These are phyloP conservation scores for Colletotrichum liriopes DNA, from an alignment of 2,329 filamentous ascomycete genomes.

Conservation along the genomic window DNA sequence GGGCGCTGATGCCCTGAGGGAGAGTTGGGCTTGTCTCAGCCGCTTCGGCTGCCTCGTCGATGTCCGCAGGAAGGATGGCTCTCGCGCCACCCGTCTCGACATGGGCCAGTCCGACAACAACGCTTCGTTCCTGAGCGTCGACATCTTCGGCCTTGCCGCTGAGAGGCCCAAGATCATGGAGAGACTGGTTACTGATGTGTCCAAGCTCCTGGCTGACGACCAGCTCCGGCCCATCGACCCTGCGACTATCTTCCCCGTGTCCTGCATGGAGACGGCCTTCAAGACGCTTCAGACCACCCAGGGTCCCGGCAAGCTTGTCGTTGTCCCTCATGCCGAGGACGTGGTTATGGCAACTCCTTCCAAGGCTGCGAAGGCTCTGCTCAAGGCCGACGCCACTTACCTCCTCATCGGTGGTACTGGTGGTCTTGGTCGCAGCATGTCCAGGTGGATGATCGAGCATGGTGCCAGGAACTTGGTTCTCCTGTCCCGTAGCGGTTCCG, in stretches of 20 bases:
- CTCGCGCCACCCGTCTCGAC: slow-evolving; percentile 60
- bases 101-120: slow-evolving; percentile 66
- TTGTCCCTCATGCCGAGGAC: slow-evolving; percentile 59
- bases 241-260: slow-evolving; percentile 54
- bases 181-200: slow-evolving; percentile 56
- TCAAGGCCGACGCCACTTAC: slow-evolving; percentile 62
- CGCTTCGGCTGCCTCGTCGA: slow-evolving; percentile 64
- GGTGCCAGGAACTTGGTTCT: slow-evolving; percentile 65
- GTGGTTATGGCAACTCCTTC: slow-evolving; percentile 59
- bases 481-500: slow-evolving; percentile 63
- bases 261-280: slow-evolving; percentile 56
- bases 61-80: slow-evolving; percentile 58
- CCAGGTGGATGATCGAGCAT: slow-evolving; percentile 63
- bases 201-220: slow-evolving; percentile 52
- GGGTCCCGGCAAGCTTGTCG: slow-evolving; percentile 60
- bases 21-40: slow-evolving; percentile 61
- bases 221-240: slow-evolving; percentile 56
- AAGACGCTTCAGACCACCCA: slow-evolving; percentile 54
- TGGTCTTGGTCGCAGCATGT: slow-evolving; percentile 65
- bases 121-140: slow-evolving; percentile 62
- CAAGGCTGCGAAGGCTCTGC: slow-evolving; percentile 52
- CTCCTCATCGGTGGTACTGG: slow-evolving; percentile 68
- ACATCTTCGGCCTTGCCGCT: slow-evolving; percentile 60
- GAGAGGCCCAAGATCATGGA: slow-evolving; percentile 59
- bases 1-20: slow-evolving; percentile 58